These are phyloP conservation scores for Botrytis byssoidea DNA, from an alignment of 2,329 filamentous ascomycete species.

Conservation along the genomic window DNA sequence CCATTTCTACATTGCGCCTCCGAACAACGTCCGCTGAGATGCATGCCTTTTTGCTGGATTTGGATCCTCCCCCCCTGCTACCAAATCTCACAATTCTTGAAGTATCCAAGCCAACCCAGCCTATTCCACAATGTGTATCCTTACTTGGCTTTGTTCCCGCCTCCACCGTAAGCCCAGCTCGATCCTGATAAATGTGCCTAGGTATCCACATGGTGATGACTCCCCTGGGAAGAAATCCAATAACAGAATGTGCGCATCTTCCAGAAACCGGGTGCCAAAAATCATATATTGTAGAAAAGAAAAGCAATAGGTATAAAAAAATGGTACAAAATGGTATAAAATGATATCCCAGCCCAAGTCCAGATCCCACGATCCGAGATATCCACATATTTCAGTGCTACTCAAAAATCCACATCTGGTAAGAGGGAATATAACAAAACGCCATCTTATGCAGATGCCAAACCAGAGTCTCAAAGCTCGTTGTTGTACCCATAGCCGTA, in stretches of 20 bases:
- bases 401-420: conserved; percentile 13
- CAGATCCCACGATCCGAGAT: neutral
- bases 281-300: conserved; percentile 13
- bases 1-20: conserved; percentile 7
- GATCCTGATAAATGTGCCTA: neutral
- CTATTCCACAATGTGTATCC: neutral
- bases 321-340: conserved; percentile 15
- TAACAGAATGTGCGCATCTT: neutral
- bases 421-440: conserved; percentile 16
- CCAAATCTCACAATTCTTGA: neutral
- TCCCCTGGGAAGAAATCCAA: neutral
- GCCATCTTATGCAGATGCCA: conserved; percentile 21
- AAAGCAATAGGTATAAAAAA: conserved; percentile 9
- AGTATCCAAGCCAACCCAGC: neutral
- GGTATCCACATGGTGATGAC: neutral
- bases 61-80: neutral
- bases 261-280: conserved; percentile 3
- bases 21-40: conserved; percentile 10
- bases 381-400: neutral
- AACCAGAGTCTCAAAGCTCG: conserved; percentile 18
- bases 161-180: neutral
- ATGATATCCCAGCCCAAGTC: neutral
- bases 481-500: conserved; percentile 14
- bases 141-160: neutral
- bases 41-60: neutral